These are phyloP conservation scores for Amborella trichopoda DNA, from an alignment of 164 flowering plant species.

Conservation along the genomic window DNA sequence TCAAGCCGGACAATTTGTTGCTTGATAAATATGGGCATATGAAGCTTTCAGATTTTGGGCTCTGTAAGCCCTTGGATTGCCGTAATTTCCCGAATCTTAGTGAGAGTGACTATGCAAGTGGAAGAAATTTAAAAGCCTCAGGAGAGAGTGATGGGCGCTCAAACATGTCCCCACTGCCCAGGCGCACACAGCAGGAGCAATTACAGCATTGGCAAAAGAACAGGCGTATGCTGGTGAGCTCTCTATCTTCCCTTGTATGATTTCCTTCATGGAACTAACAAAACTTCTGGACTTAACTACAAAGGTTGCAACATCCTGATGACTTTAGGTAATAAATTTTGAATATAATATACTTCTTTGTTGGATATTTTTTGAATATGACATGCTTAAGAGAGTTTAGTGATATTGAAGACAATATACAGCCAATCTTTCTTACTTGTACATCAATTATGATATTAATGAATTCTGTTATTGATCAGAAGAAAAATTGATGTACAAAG, in stretches of 20 bases:
- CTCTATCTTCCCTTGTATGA: not conserved
- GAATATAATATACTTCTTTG: not conserved
- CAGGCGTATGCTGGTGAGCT: conserved; percentile 25
- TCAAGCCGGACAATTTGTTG: conserved; percentile 36
- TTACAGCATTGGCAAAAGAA: conserved; percentile 27
- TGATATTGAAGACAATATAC: too few species aligned
- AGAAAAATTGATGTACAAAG: too few species aligned
- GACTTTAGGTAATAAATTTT: not conserved
- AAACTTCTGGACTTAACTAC: not conserved
- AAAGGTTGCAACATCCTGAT: not conserved
- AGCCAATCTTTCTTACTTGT: too few species aligned
- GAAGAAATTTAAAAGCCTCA: conserved; percentile 12
- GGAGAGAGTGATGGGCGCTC: conserved; percentile 14
- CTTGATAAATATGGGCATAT: conserved; percentile 35
- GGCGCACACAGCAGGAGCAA: conserved; percentile 30
- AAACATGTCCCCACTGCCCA: conserved; percentile 11
- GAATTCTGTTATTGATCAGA: too few species aligned
- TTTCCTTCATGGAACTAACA: not conserved
- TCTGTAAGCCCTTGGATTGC: conserved; percentile 34
- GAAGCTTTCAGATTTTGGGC: conserved; percentile 39
- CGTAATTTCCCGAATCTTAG: conserved; percentile 28
- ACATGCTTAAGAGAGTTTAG: too few species aligned
- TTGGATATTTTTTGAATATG: too few species aligned
- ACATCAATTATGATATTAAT: too few species aligned
- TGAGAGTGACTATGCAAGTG: conserved; percentile 19